Percentiles rank a stretch among this genome's conserved stretches.
These are phyloP conservation scores for Orbilia blumenaviensis DNA, from an alignment of 2,329 filamentous ascomycete genomes.

Conservation along the genomic window DNA sequence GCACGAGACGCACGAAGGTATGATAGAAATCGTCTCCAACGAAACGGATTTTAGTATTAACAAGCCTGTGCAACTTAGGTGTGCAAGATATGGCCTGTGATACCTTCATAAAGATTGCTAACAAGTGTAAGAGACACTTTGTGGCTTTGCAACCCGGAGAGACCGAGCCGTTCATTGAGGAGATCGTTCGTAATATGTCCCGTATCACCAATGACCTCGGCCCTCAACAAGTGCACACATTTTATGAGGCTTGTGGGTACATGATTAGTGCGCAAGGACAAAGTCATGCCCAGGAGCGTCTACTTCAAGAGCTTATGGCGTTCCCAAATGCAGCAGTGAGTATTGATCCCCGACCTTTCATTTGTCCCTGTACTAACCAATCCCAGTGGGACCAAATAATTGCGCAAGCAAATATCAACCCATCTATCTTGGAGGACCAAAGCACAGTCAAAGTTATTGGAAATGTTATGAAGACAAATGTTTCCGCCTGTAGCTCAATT, in stretches of 20 bases:
- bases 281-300: conserved; percentile 88
- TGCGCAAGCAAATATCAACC: conserved; percentile 81
- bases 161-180: conserved; percentile 95
- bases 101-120: conserved; percentile 99
- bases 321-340: conserved; percentile 81
- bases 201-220: conserved; percentile 96
- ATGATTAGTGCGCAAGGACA: conserved; percentile 99
- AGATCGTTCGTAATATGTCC: conserved; percentile 93
- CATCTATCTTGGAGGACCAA: conserved; percentile 84
- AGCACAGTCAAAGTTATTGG: conserved; percentile 98
- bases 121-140: conserved; percentile 96
- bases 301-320: conserved; percentile 91
- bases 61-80: conserved; percentile 64
- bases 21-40: conserved; percentile 57
- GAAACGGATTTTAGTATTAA: background rate
- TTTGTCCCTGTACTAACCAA: background rate
- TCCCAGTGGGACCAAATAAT: conserved; percentile 89
- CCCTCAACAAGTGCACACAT: conserved; percentile 97
- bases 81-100: conserved; percentile 99
- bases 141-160: conserved; percentile 95
- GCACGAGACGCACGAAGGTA: conserved; percentile 98
- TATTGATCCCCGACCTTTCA: conserved; percentile 23
- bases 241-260: conserved; percentile 98
- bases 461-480: conserved; percentile 99
- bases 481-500: conserved; percentile 96